These are phyloP conservation scores for Populus deltoides DNA, from an alignment of 345 rosid species.

Conservation along the genomic window DNA sequence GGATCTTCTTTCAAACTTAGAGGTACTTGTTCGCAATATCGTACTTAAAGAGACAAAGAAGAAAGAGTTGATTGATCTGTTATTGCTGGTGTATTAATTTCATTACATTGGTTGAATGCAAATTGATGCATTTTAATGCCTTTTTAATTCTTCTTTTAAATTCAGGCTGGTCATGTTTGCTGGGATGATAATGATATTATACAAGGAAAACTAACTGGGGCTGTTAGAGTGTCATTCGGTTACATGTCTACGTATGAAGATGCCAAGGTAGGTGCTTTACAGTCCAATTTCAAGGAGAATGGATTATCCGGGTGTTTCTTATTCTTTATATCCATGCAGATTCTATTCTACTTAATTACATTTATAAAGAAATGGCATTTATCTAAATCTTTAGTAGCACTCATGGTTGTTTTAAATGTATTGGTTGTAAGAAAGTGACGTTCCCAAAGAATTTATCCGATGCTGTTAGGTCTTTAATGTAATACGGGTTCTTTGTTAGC, in stretches of 20 bases:
- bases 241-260: constrained; percentile 99
- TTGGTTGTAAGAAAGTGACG: neutral
- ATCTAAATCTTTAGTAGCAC: neutral
- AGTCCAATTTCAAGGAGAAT: neutral
- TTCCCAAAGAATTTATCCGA: neutral
- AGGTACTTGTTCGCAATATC: constrained; percentile 42
- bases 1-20: constrained; percentile 78
- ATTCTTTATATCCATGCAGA: neutral
- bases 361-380: neutral
- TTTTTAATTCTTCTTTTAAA: constrained; percentile 4
- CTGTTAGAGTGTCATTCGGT: constrained; percentile 87
- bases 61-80: too few relatives aligned
- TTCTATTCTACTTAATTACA: neutral
- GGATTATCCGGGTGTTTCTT: neutral
- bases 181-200: constrained; percentile 95
- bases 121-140: constrained; percentile 6
- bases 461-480: constrained; percentile 8
- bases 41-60: neutral
- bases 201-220: constrained; percentile 88
- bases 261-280: constrained; percentile 49
- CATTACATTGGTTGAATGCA: constrained; percentile 6
- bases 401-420: neutral
- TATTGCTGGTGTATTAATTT: neutral
- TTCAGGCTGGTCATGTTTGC: constrained; percentile 91
- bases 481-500: neutral